A percentile compares a stretch with the other conserved stretches of the same genome.
Conservation (phyloP, 228 moss, liverwort and hornwort genomes). For the Sphagnum fallax region DNA sequence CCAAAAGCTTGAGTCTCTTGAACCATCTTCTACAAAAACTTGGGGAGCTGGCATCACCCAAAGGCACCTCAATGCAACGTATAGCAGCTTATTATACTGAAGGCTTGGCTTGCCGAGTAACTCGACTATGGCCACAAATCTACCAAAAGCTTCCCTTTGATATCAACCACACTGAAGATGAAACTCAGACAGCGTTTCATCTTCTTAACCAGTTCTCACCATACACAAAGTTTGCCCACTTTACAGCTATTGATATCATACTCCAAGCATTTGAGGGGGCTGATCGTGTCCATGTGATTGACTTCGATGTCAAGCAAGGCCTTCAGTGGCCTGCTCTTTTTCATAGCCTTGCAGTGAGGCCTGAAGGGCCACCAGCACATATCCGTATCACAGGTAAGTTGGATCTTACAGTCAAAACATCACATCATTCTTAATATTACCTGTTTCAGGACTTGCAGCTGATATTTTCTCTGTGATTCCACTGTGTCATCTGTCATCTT, state of each 20-base stretch:
- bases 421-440: neutral
- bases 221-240: slow-evolving; percentile 55
- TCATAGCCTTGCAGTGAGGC: slow-evolving; percentile 40
- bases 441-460: neutral
- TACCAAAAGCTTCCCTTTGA: slow-evolving; percentile 48
- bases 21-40: slow-evolving; percentile 49
- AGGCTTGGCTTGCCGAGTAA: slow-evolving; percentile 51
- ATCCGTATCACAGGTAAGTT: slow-evolving; percentile 48
- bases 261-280: slow-evolving; percentile 55
- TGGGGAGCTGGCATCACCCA: slow-evolving; percentile 55
- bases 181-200: slow-evolving; percentile 48
- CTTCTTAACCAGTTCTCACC: slow-evolving; percentile 53
- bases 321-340: slow-evolving; percentile 70
- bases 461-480: no score
- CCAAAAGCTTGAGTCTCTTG: slow-evolving; percentile 39
- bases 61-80: slow-evolving; percentile 56
- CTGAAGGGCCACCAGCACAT: slow-evolving; percentile 60
- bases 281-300: slow-evolving; percentile 50
- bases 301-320: slow-evolving; percentile 63
- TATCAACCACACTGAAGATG: slow-evolving; percentile 39
- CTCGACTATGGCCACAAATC: slow-evolving; percentile 45
- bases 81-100: slow-evolving; percentile 59
- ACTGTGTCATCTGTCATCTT: no score
- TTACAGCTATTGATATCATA: slow-evolving; percentile 54
- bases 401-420: neutral